These are phyloP conservation scores for Circinella minor DNA, from an alignment of 371 early-diverging fungal genomes.

Conservation along the genomic window DNA sequence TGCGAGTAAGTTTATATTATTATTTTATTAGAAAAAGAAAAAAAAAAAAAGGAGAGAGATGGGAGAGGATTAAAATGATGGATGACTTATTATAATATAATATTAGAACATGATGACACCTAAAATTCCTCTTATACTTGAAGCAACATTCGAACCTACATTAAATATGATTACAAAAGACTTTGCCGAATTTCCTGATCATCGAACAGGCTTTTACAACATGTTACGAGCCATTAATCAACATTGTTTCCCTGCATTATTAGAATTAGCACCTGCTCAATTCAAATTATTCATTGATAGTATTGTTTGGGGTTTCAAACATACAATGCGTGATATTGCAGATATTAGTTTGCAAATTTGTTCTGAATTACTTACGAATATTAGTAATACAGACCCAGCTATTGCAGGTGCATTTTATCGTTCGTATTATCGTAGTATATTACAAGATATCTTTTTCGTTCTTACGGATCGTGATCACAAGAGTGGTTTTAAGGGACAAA, in stretches of 20 bases:
- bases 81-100: background rate
- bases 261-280: conserved; percentile 80
- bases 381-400: conserved; percentile 71
- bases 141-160: conserved; percentile 94
- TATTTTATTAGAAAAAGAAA: background rate
- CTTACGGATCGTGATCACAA: conserved; percentile 97
- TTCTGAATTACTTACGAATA: conserved; percentile 84
- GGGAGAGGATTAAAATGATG: background rate
- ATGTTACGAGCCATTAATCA: conserved; percentile 86
- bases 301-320: conserved; percentile 98
- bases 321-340: conserved; percentile 97
- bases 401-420: conserved; percentile 91
- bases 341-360: conserved; percentile 89
- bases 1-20: conserved; percentile 64
- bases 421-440: conserved; percentile 82
- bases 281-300: conserved; percentile 92
- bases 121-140: conserved; percentile 83
- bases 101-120: conserved; percentile 67
- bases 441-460: conserved; percentile 96
- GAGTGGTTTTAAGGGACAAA: conserved; percentile 95
- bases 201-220: conserved; percentile 92
- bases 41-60: background rate
- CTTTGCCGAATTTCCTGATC: conserved; percentile 96
- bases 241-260: conserved; percentile 89
- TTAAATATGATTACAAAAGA: conserved; percentile 98